phyloP scores from a whole-genome alignment of 805 yeast genomes.

The Metschnikowia peoriensis region DNA sequence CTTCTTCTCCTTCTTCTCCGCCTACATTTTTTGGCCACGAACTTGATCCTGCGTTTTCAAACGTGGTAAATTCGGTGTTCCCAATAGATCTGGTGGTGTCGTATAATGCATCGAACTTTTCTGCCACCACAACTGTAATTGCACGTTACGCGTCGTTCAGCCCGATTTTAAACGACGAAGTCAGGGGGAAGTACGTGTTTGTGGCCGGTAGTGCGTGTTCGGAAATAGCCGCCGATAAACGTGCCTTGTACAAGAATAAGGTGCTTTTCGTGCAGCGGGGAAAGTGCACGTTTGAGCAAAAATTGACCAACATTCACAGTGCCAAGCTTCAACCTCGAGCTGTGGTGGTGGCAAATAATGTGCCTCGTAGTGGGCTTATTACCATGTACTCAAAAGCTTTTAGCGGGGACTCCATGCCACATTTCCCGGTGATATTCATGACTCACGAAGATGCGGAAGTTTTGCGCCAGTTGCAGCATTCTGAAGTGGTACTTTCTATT shows the following conservation, averaged over 20 bases:
- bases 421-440: slow-evolving; percentile 53
- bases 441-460: slow-evolving; percentile 39
- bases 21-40: slow-evolving; percentile 1
- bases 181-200: slow-evolving; percentile 26
- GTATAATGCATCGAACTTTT: slow-evolving; percentile 25
- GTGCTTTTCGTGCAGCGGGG: slow-evolving; percentile 38
- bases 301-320: slow-evolving; percentile 44
- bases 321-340: slow-evolving; percentile 40
- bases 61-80: slow-evolving; percentile 38
- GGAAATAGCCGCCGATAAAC: slow-evolving; percentile 10
- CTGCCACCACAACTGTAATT: slow-evolving; percentile 19
- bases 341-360: slow-evolving; percentile 57
- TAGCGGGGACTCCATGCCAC: slow-evolving; percentile 35
- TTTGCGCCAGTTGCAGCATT: slow-evolving; percentile 14
- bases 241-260: slow-evolving; percentile 22
- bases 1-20: no score
- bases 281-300: slow-evolving; percentile 53
- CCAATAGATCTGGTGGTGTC: slow-evolving; percentile 39
- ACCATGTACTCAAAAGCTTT: slow-evolving; percentile 54
- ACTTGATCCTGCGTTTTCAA: slow-evolving; percentile 14
- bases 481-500: slow-evolving; percentile 18
- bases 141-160: slow-evolving; percentile 45
- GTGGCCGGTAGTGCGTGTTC: slow-evolving; percentile 33
- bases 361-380: slow-evolving; percentile 43
- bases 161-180: slow-evolving; percentile 27